phyloP scores from a whole-genome alignment of 2,329 filamentous ascomycete species.

The Biscogniauxia mediterranea region DNA sequence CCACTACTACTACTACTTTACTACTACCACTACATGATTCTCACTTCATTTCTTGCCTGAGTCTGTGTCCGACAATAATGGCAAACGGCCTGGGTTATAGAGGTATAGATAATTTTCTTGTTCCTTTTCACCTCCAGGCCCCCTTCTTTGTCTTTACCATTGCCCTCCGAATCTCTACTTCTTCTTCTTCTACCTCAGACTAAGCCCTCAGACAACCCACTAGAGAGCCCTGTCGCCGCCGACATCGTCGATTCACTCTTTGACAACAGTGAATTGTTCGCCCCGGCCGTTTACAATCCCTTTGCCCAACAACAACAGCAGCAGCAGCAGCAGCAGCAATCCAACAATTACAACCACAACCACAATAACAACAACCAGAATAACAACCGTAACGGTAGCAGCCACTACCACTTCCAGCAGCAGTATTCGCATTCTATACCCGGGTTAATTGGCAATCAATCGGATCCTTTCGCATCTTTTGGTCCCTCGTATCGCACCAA shows the following conservation, averaged over 20 bases:
- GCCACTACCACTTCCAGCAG: background rate
- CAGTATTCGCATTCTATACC: background rate
- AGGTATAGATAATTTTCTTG: background rate
- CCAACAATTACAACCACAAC: too few relatives aligned
- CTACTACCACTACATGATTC: too few relatives aligned
- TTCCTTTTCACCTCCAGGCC: background rate
- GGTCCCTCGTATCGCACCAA: background rate
- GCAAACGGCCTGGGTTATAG: background rate
- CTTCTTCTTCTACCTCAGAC: constrained; percentile 4
- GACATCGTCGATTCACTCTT: constrained; percentile 6
- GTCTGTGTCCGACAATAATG: background rate
- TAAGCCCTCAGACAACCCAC: constrained; percentile 13
- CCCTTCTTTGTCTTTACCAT: background rate
- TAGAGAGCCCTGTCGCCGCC: constrained; percentile 5
- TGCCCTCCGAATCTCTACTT: background rate
- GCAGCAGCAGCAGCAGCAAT: background rate
- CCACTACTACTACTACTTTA: too few relatives aligned
- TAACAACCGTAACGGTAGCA: background rate
- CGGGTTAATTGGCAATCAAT: background rate
- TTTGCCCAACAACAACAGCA: background rate
- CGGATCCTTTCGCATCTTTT: background rate
- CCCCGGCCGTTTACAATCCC: background rate
- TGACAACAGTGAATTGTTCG: constrained; percentile 1
- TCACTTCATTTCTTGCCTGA: too few relatives aligned
- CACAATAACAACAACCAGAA: too few relatives aligned